These are phyloP conservation scores for Amanita muscaria DNA, from an alignment of 768 basidiomycete species.

Conservation along the genomic window DNA sequence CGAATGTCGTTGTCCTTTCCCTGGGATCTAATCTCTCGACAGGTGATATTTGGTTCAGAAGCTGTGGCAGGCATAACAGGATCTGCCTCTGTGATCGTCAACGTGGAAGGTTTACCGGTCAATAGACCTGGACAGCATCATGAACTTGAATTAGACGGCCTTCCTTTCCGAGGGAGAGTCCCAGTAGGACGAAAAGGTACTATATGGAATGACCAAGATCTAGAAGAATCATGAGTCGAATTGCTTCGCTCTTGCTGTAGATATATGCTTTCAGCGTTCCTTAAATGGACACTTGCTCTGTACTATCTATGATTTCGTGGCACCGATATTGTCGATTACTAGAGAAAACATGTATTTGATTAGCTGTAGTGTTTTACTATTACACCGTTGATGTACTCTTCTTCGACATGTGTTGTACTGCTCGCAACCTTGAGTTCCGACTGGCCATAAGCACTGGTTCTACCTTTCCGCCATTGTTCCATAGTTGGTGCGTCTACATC, in stretches of 20 bases:
- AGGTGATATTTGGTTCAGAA: slow-evolving; percentile 62
- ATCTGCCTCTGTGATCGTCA: slow-evolving; percentile 48
- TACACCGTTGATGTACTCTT: slow-evolving; percentile 46
- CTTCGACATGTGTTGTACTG: slow-evolving; percentile 38
- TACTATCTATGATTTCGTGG: no score
- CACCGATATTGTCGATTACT: no score
- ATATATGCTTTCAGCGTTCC: background rate
- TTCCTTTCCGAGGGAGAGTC: slow-evolving; percentile 64
- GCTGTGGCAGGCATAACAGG: slow-evolving; percentile 65
- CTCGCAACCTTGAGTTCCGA: slow-evolving; percentile 30
- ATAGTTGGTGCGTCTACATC: slow-evolving; percentile 39
- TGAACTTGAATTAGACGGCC: slow-evolving; percentile 50
- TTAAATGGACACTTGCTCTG: no score
- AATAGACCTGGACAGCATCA: slow-evolving; percentile 21
- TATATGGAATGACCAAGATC: slow-evolving; percentile 8
- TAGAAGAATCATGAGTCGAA: background rate
- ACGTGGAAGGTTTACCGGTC: slow-evolving; percentile 53
- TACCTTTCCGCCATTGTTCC: slow-evolving; percentile 41
- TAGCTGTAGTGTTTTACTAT: slow-evolving; percentile 51
- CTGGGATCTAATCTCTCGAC: slow-evolving; percentile 1
- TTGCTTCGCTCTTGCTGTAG: no score
- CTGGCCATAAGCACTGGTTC: slow-evolving; percentile 45
- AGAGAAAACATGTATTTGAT: no score
- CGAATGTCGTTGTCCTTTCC: background rate
- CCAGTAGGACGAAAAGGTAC: slow-evolving; percentile 50